These are phyloP conservation scores for Gossypium ekmanianum DNA, from an alignment of 345 rosid species.

Conservation along the genomic window DNA sequence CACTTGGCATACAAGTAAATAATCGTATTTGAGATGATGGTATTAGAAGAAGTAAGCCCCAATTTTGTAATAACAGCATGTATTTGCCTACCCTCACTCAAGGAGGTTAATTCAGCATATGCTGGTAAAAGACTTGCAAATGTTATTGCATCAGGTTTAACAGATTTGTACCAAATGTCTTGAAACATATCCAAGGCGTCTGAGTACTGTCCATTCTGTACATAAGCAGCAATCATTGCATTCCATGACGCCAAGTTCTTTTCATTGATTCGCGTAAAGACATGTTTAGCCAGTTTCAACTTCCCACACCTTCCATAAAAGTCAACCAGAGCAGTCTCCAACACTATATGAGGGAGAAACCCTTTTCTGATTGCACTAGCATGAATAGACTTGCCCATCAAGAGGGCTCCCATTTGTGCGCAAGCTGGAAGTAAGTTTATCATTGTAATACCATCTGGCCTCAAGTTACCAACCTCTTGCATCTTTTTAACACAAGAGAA, in stretches of 20 bases:
- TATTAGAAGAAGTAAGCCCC: slow-evolving; percentile 31
- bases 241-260: slow-evolving; percentile 72
- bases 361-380: slow-evolving; percentile 60
- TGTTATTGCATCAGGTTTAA: slow-evolving; percentile 53
- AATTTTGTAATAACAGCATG: slow-evolving; percentile 48
- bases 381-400: slow-evolving; percentile 52
- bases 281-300: slow-evolving; percentile 38
- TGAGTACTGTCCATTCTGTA: slow-evolving; percentile 39
- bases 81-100: slow-evolving; percentile 50
- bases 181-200: slow-evolving; percentile 55
- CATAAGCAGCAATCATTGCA: slow-evolving; percentile 56
- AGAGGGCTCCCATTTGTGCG: slow-evolving; percentile 34
- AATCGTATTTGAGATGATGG: slow-evolving; percentile 53
- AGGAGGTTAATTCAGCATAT: slow-evolving; percentile 50
- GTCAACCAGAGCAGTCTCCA: slow-evolving; percentile 68
- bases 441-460: slow-evolving; percentile 55
- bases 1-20: slow-evolving; percentile 65
- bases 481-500: slow-evolving; percentile 50
- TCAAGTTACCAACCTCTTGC: slow-evolving; percentile 39
- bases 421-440: slow-evolving; percentile 69
- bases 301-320: slow-evolving; percentile 52
- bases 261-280: slow-evolving; percentile 41
- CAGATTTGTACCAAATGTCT: slow-evolving; percentile 34
- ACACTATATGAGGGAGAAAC: slow-evolving; percentile 53
- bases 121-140: slow-evolving; percentile 63